Evolutionary conservation across 495 filamentous ascomycete genomes (phyloP).

Genomic region (Penicillium cataractarum): DNA sequence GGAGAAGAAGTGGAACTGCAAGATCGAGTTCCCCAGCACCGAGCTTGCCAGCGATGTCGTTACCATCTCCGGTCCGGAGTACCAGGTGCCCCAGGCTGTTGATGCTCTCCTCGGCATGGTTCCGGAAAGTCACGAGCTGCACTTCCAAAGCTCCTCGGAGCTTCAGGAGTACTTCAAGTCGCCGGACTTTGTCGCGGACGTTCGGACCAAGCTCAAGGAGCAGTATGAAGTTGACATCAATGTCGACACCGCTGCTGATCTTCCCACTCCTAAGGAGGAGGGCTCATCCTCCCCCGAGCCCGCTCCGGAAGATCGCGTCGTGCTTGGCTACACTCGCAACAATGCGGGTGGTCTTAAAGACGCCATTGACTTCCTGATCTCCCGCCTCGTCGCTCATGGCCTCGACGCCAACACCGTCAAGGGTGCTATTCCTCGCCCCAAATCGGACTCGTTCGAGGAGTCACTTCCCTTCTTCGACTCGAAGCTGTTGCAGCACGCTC

Average conservation of each 20-base stretch:
- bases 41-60: slow-evolving; percentile 97
- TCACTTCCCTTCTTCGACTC: slow-evolving; percentile 95
- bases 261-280: slow-evolving; percentile 33
- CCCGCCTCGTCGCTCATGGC: slow-evolving; percentile 78
- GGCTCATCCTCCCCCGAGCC: slow-evolving; percentile 41
- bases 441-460: slow-evolving; percentile 98
- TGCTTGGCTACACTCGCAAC: slow-evolving; percentile 88
- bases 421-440: slow-evolving; percentile 90
- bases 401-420: slow-evolving; percentile 85
- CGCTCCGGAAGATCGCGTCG: slow-evolving; percentile 54
- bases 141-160: slow-evolving; percentile 72
- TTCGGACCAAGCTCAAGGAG: slow-evolving; percentile 79
- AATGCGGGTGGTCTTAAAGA: slow-evolving; percentile 94
- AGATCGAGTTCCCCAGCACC: slow-evolving; percentile 94
- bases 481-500: slow-evolving; percentile 90
- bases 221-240: slow-evolving; percentile 90
- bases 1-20: slow-evolving; percentile 99
- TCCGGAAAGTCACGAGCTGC: slow-evolving; percentile 89
- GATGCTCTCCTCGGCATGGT: slow-evolving; percentile 97
- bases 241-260: slow-evolving; percentile 56
- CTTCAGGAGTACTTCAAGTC: slow-evolving; percentile 80
- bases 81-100: slow-evolving; percentile 93
- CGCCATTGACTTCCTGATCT: slow-evolving; percentile 91
- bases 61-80: slow-evolving; percentile 92
- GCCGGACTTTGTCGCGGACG: slow-evolving; percentile 72